phyloP scores from a whole-genome alignment of 768 basidiomycete genomes.

The Dioszegia crocea region DNA sequence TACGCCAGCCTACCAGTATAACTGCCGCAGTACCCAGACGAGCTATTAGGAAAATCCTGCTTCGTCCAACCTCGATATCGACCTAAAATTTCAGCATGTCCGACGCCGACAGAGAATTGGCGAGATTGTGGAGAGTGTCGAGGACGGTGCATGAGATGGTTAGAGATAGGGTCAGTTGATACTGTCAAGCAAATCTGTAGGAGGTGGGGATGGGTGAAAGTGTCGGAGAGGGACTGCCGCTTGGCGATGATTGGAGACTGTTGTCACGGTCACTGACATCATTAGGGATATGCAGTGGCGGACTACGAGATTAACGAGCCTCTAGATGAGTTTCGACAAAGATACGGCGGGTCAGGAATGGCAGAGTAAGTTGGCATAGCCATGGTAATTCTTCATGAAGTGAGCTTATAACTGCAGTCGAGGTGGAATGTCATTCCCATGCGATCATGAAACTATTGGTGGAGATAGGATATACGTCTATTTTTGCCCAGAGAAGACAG shows the following conservation, averaged over 20 bases:
- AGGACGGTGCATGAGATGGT: constrained; percentile 94
- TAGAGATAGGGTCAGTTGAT: constrained; percentile 71
- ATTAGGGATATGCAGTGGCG: constrained; percentile 86
- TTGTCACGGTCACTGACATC: not conserved
- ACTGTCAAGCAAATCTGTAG: too few species aligned
- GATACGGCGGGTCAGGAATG: constrained; percentile 66
- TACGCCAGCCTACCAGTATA: too few species aligned
- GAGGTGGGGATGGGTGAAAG: too few species aligned
- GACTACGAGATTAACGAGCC: constrained; percentile 92
- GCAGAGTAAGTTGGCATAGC: constrained; percentile 63
- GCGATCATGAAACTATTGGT: constrained; percentile 64
- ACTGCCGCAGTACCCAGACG: too few species aligned
- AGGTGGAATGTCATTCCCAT: constrained; percentile 82
- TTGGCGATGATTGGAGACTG: too few species aligned
- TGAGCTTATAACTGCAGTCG: constrained; percentile 58
- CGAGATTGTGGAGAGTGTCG: constrained; percentile 92
- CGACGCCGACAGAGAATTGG: constrained; percentile 48
- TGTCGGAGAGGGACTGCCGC: too few species aligned
- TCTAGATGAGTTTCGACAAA: constrained; percentile 67
- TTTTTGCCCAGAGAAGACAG: constrained; percentile 92
- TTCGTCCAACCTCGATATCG: not conserved
- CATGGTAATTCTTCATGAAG: not conserved
- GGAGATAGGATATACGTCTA: constrained; percentile 84
- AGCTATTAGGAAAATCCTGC: too few species aligned
- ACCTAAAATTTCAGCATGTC: constrained; percentile 53